Evolutionary conservation across 2,329 filamentous ascomycete genomes (phyloP).

Genomic region (Dryadomyces quercivorus): DNA sequence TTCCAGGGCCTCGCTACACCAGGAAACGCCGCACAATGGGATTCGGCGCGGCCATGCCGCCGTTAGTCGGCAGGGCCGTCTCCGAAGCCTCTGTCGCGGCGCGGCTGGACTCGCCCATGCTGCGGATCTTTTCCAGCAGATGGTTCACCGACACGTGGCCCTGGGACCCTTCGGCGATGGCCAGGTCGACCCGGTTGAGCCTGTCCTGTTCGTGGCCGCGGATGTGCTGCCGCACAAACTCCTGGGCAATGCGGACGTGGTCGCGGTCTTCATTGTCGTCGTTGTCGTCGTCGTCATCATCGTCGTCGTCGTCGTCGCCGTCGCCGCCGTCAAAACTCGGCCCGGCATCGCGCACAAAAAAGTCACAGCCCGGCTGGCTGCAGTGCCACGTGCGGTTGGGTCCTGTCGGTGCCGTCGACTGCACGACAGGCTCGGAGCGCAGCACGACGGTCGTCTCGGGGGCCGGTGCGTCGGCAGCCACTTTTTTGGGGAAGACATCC

Average conservation of each 20-base stretch:
- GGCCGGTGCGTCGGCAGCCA: slow-evolving; percentile 3
- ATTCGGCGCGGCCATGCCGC: not conserved
- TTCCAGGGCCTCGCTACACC: not conserved
- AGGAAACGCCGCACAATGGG: slow-evolving; percentile 4
- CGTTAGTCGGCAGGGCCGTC: not conserved
- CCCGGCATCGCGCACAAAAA: slow-evolving; percentile 38
- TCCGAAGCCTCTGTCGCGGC: no score
- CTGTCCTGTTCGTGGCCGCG: slow-evolving; percentile 45
- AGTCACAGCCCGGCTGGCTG: slow-evolving; percentile 49
- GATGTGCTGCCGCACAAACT: slow-evolving; percentile 48
- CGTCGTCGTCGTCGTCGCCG: not conserved
- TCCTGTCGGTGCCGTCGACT: slow-evolving; percentile 36
- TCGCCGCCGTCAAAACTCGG: slow-evolving; percentile 11
- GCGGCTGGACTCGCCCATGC: slow-evolving; percentile 25
- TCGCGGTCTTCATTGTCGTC: not conserved
- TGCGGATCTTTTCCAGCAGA: slow-evolving; percentile 42
- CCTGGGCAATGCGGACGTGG: slow-evolving; percentile 38
- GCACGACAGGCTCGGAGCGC: slow-evolving; percentile 33
- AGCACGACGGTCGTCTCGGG: slow-evolving; percentile 24
- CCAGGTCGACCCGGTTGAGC: slow-evolving; percentile 32
- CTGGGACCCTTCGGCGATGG: slow-evolving; percentile 42
- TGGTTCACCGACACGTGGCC: slow-evolving; percentile 45
- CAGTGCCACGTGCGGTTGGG: slow-evolving; percentile 56
- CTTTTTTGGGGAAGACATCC: slow-evolving; percentile 13
- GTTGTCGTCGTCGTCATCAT: not conserved